These are phyloP conservation scores for Stephania yunnanensis DNA, from an alignment of 164 flowering plant species.

Conservation along the genomic window DNA sequence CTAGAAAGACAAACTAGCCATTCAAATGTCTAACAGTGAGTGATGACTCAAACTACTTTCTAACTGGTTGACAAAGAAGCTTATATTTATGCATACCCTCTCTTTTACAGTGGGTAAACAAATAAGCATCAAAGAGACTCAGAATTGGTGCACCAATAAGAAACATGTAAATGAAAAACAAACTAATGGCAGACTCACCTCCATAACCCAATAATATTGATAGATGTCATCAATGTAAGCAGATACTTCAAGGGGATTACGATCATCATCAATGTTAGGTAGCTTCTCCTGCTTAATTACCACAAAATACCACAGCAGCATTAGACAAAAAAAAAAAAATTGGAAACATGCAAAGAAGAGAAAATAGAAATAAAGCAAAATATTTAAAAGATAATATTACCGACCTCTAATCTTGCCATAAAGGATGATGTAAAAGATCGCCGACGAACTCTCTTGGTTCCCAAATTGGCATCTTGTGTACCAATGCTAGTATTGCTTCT, in stretches of 20 bases:
- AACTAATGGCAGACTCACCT: constrained; percentile 39
- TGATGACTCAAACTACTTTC: neutral
- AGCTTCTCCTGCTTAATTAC: constrained; percentile 34
- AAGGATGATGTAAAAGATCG: constrained; percentile 65
- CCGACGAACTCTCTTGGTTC: constrained; percentile 45
- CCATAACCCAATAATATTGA: constrained; percentile 75
- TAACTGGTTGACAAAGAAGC: neutral
- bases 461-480: constrained; percentile 20
- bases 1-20: neutral
- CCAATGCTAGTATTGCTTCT: constrained; percentile 12
- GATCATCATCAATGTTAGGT: constrained; percentile 58
- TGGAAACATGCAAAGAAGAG: neutral
- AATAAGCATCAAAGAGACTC: neutral
- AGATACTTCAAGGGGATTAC: constrained; percentile 77
- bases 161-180: neutral
- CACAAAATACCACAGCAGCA: constrained; percentile 11
- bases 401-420: constrained; percentile 59
- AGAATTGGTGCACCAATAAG: neutral
- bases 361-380: neutral
- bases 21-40: neutral
- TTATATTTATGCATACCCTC: neutral
- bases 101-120: neutral
- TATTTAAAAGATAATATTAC: neutral
- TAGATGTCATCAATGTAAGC: constrained; percentile 90
- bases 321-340: neutral